Conservation (phyloP, 2,329 filamentous ascomycete species). For the Beauveria bassiana region DNA sequence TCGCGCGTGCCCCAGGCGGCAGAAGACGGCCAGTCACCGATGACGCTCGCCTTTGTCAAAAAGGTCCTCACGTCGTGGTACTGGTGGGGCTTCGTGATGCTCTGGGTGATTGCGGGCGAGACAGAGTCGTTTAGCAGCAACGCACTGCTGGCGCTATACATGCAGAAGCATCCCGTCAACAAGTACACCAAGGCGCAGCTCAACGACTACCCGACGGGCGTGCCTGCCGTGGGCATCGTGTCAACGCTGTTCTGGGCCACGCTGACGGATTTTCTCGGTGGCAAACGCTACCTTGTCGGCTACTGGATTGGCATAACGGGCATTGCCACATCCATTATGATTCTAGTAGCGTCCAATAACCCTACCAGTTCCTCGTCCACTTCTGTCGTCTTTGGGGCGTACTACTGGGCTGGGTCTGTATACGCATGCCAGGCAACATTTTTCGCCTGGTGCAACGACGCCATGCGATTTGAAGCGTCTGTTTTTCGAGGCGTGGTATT, state of each 20-base stretch:
- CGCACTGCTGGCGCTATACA: constrained; percentile 43
- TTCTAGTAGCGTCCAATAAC: constrained; percentile 43
- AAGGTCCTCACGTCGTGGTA: constrained; percentile 52
- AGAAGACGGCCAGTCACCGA: constrained; percentile 32
- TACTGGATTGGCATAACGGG: constrained; percentile 62
- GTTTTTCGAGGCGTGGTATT: constrained; percentile 59
- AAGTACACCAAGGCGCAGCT: constrained; percentile 40
- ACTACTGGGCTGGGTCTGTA: constrained; percentile 62
- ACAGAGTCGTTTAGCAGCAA: constrained; percentile 65
- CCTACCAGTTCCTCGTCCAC: constrained; percentile 35
- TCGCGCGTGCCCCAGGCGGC: constrained; percentile 30
- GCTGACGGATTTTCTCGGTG: constrained; percentile 55
- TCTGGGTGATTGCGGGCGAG: constrained; percentile 65
- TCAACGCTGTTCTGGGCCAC: constrained; percentile 63
- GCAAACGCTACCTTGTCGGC: constrained; percentile 57
- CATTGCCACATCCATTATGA: constrained; percentile 53
- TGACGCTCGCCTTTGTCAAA: constrained; percentile 43
- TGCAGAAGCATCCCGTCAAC: constrained; percentile 38
- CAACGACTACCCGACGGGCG: constrained; percentile 50
- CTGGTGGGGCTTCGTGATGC: constrained; percentile 57
- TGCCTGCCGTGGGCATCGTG: constrained; percentile 48
- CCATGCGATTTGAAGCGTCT: constrained; percentile 55
- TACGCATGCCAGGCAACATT: constrained; percentile 69
- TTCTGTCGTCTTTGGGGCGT: constrained; percentile 52
- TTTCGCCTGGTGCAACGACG: constrained; percentile 70